phyloP scores from a whole-genome alignment of 2,329 filamentous ascomycete genomes.

The Talaromyces sp. region DNA sequence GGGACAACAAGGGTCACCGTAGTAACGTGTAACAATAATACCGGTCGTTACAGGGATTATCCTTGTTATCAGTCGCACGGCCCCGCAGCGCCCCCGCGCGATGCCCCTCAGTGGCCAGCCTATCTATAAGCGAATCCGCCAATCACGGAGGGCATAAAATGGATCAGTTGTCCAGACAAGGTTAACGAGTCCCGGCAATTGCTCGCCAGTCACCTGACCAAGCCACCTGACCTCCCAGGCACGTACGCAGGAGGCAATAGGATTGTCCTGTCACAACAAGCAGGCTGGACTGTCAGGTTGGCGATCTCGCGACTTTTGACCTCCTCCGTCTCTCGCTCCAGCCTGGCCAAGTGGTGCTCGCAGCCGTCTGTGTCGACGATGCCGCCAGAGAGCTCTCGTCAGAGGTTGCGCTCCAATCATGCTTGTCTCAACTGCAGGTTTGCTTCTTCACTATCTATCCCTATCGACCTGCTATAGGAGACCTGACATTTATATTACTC shows the following conservation, averaged over 20 bases:
- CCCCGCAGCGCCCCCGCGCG: neutral
- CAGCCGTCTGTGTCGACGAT: conserved; percentile 1
- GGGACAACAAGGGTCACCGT: neutral
- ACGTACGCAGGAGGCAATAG: neutral
- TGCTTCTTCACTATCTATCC: conserved; percentile 11
- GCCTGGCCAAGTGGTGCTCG: neutral
- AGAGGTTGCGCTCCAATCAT: conserved; percentile 28
- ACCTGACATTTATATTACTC: conserved; percentile 10
- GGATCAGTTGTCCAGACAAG: neutral
- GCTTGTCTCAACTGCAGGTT: conserved; percentile 45
- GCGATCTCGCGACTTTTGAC: neutral
- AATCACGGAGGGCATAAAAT: neutral
- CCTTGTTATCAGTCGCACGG: neutral
- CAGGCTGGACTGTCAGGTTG: neutral
- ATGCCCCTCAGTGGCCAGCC: neutral
- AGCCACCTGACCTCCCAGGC: neutral
- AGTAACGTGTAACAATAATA: neutral
- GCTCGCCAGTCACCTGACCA: neutral
- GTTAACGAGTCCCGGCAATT: neutral
- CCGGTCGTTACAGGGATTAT: neutral
- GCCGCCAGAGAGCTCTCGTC: conserved; percentile 13
- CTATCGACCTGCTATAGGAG: neutral
- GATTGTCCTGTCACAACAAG: neutral
- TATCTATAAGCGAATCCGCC: neutral
- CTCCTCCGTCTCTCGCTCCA: neutral